phyloP scores from a whole-genome alignment of 495 filamentous ascomycete species.

The Neurospora sp. region DNA sequence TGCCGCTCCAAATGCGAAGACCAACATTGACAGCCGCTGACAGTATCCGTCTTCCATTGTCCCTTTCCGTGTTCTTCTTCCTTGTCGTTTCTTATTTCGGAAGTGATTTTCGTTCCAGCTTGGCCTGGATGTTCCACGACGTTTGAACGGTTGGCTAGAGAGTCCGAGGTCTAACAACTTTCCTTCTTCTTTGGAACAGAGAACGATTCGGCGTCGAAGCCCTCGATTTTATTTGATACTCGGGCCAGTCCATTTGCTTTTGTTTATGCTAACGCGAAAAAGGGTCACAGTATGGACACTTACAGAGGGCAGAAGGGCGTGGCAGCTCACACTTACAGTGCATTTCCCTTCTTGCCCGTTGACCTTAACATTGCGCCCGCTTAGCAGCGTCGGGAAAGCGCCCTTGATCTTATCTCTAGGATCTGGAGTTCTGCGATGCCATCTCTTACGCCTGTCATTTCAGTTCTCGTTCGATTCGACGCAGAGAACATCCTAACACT shows the following conservation, averaged over 20 bases:
- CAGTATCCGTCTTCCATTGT: not conserved
- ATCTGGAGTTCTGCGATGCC: not conserved
- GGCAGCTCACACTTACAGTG: not conserved
- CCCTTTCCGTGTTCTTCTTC: not conserved
- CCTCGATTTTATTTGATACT: not conserved
- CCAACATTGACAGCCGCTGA: not conserved
- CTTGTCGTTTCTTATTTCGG: not conserved
- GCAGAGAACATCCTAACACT: not conserved
- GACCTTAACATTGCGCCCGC: not conserved
- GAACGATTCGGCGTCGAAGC: not conserved
- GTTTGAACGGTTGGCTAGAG: not conserved
- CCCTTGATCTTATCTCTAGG: not conserved
- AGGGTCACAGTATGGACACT: not conserved
- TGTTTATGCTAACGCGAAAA: not conserved
- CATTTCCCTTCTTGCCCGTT: not conserved
- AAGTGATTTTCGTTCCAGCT: not conserved
- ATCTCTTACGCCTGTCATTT: not conserved
- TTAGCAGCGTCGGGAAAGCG: not conserved
- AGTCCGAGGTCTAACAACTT: not conserved
- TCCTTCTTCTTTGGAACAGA: not conserved
- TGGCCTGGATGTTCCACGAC: not conserved
- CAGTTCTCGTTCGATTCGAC: not conserved
- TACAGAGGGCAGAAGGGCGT: not conserved
- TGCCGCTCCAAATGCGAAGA: not conserved
- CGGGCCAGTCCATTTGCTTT: not conserved